Conservation (phyloP, 768 basidiomycete species). For the Naematelia aurantialba region DNA sequence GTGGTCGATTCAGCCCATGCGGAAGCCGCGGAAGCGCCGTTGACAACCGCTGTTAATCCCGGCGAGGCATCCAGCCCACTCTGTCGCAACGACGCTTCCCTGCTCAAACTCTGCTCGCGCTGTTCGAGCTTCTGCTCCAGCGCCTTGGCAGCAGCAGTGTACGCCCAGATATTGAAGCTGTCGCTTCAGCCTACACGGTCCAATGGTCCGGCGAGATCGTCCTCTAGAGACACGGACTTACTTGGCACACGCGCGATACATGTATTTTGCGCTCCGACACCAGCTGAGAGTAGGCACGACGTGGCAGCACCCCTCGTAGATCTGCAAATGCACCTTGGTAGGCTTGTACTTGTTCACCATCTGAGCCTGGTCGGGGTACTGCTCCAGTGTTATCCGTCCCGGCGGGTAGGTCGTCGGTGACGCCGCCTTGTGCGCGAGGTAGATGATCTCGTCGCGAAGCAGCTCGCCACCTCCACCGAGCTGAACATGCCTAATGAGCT, state of each 20-base stretch:
- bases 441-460: constrained; percentile 42
- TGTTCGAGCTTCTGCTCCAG: constrained; percentile 14
- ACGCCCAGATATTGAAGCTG: constrained; percentile 48
- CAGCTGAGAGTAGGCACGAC: constrained; percentile 41
- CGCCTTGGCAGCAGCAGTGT: constrained; percentile 39
- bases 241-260: constrained; percentile 46
- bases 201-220: no score
- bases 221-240: constrained; percentile 25
- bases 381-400: constrained; percentile 20
- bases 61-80: constrained; percentile 1
- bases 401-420: constrained; percentile 37
- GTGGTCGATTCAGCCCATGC: not conserved
- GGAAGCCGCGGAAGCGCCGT: not conserved
- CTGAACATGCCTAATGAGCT: constrained; percentile 15
- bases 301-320: constrained; percentile 47
- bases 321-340: constrained; percentile 48
- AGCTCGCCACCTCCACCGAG: constrained; percentile 41
- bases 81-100: no score
- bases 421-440: constrained; percentile 47
- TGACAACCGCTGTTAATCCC: not conserved
- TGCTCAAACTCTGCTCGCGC: not conserved
- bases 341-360: constrained; percentile 41
- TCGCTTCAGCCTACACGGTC: constrained; percentile 8
- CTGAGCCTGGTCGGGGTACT: constrained; percentile 40
- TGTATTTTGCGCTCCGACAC: constrained; percentile 39